A percentile compares a stretch with the other conserved stretches of the same genome.
These are phyloP conservation scores for Salix exigua DNA, from an alignment of 345 rosid genomes.

Conservation along the genomic window DNA sequence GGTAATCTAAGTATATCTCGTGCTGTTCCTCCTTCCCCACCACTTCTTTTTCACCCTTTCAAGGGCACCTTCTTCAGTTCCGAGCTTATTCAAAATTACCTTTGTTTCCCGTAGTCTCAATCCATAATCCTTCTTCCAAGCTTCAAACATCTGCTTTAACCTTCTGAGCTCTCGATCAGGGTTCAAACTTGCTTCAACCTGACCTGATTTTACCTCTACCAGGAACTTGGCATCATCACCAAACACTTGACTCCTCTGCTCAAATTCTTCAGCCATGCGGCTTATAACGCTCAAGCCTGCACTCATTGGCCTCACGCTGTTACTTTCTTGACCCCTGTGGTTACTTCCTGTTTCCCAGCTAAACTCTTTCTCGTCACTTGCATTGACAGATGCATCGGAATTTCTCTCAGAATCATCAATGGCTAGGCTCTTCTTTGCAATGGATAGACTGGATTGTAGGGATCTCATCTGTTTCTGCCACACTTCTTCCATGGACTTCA, in stretches of 20 bases:
- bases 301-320: conserved; percentile 71
- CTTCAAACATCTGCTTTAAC: conserved; percentile 92
- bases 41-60: conserved; percentile 79
- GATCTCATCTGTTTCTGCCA: conserved; percentile 99
- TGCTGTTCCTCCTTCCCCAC: conserved; percentile 96
- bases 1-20: conserved; percentile 46
- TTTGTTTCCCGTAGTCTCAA: conserved; percentile 78
- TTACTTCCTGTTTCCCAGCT: conserved; percentile 66
- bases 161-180: conserved; percentile 83
- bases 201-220: conserved; percentile 96
- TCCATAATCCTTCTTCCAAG: conserved; percentile 96
- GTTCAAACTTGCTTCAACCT: conserved; percentile 87
- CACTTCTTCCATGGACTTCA: conserved; percentile 99
- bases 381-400: conserved; percentile 87
- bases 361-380: conserved; percentile 63
- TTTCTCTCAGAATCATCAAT: conserved; percentile 76
- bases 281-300: conserved; percentile 85
- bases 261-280: conserved; percentile 88
- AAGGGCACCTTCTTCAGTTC: conserved; percentile 68
- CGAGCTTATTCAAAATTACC: conserved; percentile 77
- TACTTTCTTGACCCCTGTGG: conserved; percentile 56
- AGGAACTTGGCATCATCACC: conserved; percentile 94
- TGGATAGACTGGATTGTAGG: conserved; percentile 88
- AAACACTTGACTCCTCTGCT: conserved; percentile 92
- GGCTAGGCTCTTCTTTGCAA: conserved; percentile 94